Evolutionary conservation across 2,329 filamentous ascomycete species (phyloP).

Genomic region (Eutypella sp.): DNA sequence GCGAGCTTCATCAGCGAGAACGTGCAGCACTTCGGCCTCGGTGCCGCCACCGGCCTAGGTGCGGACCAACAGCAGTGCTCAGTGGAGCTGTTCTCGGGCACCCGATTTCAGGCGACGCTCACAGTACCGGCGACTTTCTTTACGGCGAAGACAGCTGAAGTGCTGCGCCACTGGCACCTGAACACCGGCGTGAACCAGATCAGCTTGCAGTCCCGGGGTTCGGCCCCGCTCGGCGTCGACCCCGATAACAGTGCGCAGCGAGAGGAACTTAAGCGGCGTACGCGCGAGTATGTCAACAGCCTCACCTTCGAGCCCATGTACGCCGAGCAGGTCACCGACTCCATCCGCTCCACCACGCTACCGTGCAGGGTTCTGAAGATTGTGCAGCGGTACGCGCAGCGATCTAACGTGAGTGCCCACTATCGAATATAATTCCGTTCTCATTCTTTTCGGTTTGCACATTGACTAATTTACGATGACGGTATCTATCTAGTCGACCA

Average conservation of each 20-base stretch:
- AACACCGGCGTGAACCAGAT: conserved; percentile 31
- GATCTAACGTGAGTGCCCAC: conserved; percentile 39
- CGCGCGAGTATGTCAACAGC: conserved; percentile 45
- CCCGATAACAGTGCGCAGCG: conserved; percentile 34
- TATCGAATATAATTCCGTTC: background rate
- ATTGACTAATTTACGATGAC: background rate
- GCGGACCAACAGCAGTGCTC: conserved; percentile 37
- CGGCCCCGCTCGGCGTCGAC: conserved; percentile 49
- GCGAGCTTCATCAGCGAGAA: conserved; percentile 43
- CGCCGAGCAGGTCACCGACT: conserved; percentile 46
- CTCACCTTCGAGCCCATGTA: conserved; percentile 44
- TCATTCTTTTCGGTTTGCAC: conserved; percentile 2
- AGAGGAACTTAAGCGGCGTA: conserved; percentile 41
- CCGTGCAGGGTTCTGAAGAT: conserved; percentile 43
- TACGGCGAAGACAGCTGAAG: conserved; percentile 41
- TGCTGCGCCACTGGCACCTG: conserved; percentile 48
- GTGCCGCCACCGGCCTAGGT: no score
- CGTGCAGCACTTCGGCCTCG: conserved; percentile 40
- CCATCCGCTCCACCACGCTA: conserved; percentile 38
- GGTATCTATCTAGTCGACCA: conserved; percentile 32
- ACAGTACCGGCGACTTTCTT: conserved; percentile 49
- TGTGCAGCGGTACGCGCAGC: conserved; percentile 42
- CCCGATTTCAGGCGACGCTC: conserved; percentile 38
- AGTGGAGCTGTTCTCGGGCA: conserved; percentile 45
- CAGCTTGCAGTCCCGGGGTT: conserved; percentile 35